Evolutionary conservation across 176 grass and related monocot species (phyloP).

Genomic region (Hyparrhenia diplandra): DNA sequence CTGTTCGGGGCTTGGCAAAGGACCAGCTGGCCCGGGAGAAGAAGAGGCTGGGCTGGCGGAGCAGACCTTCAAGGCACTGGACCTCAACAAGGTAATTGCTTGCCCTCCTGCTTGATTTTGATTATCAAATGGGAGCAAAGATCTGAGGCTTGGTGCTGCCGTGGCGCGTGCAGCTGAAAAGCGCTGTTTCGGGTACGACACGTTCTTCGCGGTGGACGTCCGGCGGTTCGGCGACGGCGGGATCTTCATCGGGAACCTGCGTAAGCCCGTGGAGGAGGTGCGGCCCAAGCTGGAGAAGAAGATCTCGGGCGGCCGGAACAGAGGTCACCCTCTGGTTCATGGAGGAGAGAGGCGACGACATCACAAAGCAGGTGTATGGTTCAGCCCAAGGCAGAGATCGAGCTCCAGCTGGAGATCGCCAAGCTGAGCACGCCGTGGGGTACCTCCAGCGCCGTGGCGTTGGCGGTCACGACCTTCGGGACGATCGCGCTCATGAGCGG

Average conservation of each 20-base stretch:
- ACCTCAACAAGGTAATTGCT: constrained; percentile 66
- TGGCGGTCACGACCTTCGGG: constrained; percentile 85
- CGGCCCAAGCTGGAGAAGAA: constrained; percentile 84
- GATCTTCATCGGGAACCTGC: constrained; percentile 89
- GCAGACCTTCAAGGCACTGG: constrained; percentile 81
- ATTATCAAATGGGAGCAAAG: background rate
- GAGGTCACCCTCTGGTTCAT: constrained; percentile 98
- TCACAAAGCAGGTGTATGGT: constrained; percentile 98
- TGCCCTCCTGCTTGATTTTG: background rate
- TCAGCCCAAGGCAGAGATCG: constrained; percentile 93
- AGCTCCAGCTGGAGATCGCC: constrained; percentile 78
- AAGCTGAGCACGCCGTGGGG: constrained; percentile 82
- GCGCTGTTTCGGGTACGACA: constrained; percentile 90
- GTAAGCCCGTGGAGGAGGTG: constrained; percentile 78
- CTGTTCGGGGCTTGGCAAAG: constrained; percentile 54
- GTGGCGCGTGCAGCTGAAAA: constrained; percentile 56
- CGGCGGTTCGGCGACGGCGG: constrained; percentile 86
- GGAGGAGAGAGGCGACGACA: constrained; percentile 72
- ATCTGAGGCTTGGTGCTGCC: background rate
- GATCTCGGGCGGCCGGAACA: constrained; percentile 71
- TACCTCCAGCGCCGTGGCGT: constrained; percentile 57
- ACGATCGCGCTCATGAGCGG: constrained; percentile 86
- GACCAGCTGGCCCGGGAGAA: constrained; percentile 68
- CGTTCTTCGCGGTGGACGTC: constrained; percentile 88
- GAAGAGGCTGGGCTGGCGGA: constrained; percentile 69